phyloP scores from a whole-genome alignment of 139 green algal genomes.

The Tetradesmus lagerheimii region DNA sequence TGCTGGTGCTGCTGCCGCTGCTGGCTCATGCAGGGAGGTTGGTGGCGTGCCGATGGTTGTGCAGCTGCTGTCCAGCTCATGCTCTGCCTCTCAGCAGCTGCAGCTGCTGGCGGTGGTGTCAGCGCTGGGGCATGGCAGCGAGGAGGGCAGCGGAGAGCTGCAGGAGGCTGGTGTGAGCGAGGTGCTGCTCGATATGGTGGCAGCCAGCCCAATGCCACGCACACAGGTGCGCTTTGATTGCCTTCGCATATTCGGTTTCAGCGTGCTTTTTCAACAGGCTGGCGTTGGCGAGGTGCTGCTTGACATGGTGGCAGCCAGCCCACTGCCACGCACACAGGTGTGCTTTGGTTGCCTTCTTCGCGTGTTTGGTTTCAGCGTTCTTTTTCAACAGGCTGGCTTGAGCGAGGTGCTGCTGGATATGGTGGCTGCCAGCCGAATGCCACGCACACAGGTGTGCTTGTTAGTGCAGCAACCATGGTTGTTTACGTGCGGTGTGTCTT shows the following conservation, averaged over 20 bases:
- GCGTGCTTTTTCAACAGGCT: too few relatives aligned
- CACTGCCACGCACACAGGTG: constrained; percentile 43
- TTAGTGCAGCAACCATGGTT: too few relatives aligned
- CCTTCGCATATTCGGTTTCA: too few relatives aligned
- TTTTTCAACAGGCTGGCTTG: neutral
- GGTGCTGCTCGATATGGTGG: constrained; percentile 35
- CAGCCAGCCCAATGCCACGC: neutral
- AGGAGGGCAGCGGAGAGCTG: constrained; percentile 8
- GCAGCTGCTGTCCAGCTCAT: constrained; percentile 25
- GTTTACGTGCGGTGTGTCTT: too few relatives aligned
- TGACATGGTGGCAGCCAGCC: neutral
- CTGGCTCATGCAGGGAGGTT: constrained; percentile 43
- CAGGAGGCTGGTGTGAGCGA: neutral
- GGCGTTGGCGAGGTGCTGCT: constrained; percentile 12
- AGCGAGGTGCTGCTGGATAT: constrained; percentile 24
- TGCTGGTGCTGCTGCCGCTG: too few relatives aligned
- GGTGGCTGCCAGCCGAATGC: neutral
- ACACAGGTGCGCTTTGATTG: constrained; percentile 33
- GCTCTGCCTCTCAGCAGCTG: neutral
- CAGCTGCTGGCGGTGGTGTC: constrained; percentile 27
- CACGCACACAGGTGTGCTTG: constrained; percentile 40
- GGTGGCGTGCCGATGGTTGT: constrained; percentile 49
- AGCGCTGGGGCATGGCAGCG: neutral
- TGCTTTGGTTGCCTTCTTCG: too few relatives aligned
- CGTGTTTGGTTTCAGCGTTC: too few relatives aligned